Percentiles rank a stretch among this genome's conserved stretches.
Conservation (phyloP, 768 basidiomycete species). For the Mycena pura region DNA sequence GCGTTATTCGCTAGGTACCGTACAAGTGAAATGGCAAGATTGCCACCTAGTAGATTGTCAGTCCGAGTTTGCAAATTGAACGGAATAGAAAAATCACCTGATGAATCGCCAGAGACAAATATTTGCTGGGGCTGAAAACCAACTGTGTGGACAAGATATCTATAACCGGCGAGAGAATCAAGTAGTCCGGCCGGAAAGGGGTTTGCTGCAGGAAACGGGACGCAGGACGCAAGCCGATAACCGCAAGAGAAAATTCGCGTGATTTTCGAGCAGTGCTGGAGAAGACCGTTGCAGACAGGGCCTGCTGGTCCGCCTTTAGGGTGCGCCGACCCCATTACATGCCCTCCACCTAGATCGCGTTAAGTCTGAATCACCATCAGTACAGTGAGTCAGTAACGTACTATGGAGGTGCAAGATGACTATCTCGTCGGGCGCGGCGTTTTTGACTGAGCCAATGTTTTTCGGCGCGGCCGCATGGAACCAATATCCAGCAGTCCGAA, state of each 20-base stretch:
- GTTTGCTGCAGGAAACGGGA: background rate
- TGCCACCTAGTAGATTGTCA: background rate
- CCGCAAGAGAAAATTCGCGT: constrained; percentile 1
- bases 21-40: background rate
- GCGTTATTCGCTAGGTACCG: background rate
- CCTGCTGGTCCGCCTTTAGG: background rate
- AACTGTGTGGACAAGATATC: background rate
- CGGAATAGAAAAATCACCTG: background rate
- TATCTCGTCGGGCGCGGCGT: background rate
- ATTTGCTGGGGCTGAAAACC: constrained; percentile 3
- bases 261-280: background rate
- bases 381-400: background rate
- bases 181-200: background rate
- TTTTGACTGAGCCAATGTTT: background rate
- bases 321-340: constrained; percentile 1
- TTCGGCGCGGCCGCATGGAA: background rate
- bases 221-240: background rate
- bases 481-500: background rate
- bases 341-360: background rate
- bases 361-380: background rate
- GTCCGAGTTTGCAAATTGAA: too few relatives aligned
- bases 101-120: background rate
- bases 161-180: background rate
- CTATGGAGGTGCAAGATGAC: constrained; percentile 3
- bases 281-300: background rate